Percentiles rank a stretch among this genome's conserved stretches.
These are phyloP conservation scores for Wickerhamiella australiensis DNA, from an alignment of 805 yeast species.

Conservation along the genomic window DNA sequence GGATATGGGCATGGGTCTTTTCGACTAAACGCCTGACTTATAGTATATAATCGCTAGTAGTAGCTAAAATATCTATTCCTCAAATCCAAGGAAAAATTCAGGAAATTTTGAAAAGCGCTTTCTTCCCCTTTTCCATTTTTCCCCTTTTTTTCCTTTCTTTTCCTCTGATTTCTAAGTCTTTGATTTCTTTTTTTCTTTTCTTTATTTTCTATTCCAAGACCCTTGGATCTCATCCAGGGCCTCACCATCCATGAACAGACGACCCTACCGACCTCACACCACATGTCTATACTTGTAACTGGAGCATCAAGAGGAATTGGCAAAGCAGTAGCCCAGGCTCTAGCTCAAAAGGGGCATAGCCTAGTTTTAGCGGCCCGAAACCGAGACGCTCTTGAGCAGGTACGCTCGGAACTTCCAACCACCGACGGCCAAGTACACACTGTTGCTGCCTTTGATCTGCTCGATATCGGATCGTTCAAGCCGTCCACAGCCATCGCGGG, in stretches of 20 bases:
- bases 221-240: too few relatives aligned
- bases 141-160: not conserved
- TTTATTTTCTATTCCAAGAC: too few relatives aligned
- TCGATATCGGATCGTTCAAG: constrained; percentile 2
- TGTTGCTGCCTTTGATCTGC: constrained; percentile 17
- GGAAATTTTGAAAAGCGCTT: too few relatives aligned
- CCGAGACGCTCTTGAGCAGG: constrained; percentile 28
- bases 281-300: constrained; percentile 32
- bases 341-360: constrained; percentile 42
- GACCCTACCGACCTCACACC: too few relatives aligned
- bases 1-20: constrained; percentile 69
- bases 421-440: constrained; percentile 15
- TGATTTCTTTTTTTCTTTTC: too few relatives aligned
- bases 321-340: constrained; percentile 37
- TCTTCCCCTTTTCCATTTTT: too few relatives aligned
- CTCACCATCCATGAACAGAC: constrained; percentile 9
- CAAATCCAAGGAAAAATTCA: not conserved
- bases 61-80: constrained; percentile 8
- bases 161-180: too few relatives aligned
- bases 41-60: constrained; percentile 6
- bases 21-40: constrained; percentile 55
- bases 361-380: constrained; percentile 43
- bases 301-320: constrained; percentile 70
- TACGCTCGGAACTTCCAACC: constrained; percentile 18
- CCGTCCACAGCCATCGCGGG: constrained; percentile 28